Conservation (phyloP, 2,329 filamentous ascomycete genomes). For the Alternaria novae-zelandiae region DNA sequence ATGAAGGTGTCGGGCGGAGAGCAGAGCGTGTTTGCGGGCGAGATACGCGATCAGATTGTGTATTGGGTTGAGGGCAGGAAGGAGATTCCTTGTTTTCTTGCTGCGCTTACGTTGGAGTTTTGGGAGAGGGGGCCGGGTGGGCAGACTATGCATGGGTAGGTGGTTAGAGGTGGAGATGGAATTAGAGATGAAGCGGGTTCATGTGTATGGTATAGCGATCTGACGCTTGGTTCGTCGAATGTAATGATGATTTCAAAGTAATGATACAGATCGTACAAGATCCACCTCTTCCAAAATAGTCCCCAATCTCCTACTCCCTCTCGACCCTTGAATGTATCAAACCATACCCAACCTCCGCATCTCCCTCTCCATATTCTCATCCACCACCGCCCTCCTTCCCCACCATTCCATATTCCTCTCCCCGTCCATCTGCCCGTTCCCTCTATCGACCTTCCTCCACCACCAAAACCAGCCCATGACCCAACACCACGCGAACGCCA, state of each 20-base stretch:
- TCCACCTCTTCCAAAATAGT: background rate
- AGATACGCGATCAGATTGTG: conserved; percentile 84
- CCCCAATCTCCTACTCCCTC: background rate
- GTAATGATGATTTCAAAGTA: background rate
- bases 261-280: no score
- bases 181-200: background rate
- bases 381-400: background rate
- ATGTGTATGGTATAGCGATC: background rate
- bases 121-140: conserved; percentile 68
- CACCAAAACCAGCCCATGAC: conserved; percentile 11
- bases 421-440: background rate
- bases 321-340: background rate
- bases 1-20: conserved; percentile 98
- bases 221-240: background rate
- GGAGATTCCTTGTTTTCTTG: conserved; percentile 91
- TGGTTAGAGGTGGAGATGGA: background rate
- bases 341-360: conserved; percentile 35
- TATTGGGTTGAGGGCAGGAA: conserved; percentile 97
- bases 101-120: conserved; percentile 90
- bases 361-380: conserved; percentile 23
- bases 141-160: conserved; percentile 26
- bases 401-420: background rate
- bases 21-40: conserved; percentile 80
- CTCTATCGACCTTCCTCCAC: conserved; percentile 2
- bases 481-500: conserved; percentile 21